These are phyloP conservation scores for Colletotrichum ledebouriae DNA, from an alignment of 2,329 filamentous ascomycete genomes.

Conservation along the genomic window DNA sequence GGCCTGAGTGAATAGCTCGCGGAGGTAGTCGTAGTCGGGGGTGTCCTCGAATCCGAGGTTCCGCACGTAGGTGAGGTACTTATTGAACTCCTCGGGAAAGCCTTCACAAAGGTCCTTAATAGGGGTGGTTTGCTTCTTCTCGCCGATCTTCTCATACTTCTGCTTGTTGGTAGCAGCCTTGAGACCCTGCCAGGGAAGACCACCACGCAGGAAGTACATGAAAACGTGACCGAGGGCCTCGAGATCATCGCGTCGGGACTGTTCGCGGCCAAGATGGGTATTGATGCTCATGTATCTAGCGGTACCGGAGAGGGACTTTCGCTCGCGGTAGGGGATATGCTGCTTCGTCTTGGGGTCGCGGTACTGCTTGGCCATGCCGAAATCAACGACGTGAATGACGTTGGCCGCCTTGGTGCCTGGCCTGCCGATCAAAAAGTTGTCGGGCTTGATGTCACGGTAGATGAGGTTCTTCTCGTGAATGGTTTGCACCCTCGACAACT, in stretches of 20 bases:
- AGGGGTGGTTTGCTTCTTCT: constrained; percentile 98
- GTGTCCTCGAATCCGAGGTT: constrained; percentile 99
- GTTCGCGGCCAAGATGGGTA: constrained; percentile 95
- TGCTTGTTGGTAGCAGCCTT: constrained; percentile 88
- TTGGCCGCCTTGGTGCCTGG: constrained; percentile 95
- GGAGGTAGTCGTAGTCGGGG: constrained; percentile 97
- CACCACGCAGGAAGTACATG: constrained; percentile 81
- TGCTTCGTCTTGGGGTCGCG: constrained; percentile 99
- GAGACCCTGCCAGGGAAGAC: constrained; percentile 79
- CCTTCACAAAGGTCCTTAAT: constrained; percentile 98
- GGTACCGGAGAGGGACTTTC: constrained; percentile 96
- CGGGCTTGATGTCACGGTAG: constrained; percentile 98
- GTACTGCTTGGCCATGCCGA: constrained; percentile 99
- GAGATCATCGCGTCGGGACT: constrained; percentile 94
- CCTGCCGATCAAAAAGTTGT: constrained; percentile 98
- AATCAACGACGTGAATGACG: constrained; percentile 98
- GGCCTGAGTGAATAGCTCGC: constrained; percentile 95
- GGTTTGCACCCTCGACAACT: constrained; percentile 89
- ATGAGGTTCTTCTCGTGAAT: constrained; percentile 99
- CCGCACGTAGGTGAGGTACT: constrained; percentile 96
- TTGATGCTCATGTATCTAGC: constrained; percentile 99
- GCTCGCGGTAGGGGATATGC: constrained; percentile 96
- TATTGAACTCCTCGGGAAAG: constrained; percentile 97
- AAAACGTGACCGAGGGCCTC: constrained; percentile 86
- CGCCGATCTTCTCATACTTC: constrained; percentile 99